Base-by-base conservation (phyloP, 2,329 filamentous ascomycete genomes). In the Massarina eburnea region DNA sequence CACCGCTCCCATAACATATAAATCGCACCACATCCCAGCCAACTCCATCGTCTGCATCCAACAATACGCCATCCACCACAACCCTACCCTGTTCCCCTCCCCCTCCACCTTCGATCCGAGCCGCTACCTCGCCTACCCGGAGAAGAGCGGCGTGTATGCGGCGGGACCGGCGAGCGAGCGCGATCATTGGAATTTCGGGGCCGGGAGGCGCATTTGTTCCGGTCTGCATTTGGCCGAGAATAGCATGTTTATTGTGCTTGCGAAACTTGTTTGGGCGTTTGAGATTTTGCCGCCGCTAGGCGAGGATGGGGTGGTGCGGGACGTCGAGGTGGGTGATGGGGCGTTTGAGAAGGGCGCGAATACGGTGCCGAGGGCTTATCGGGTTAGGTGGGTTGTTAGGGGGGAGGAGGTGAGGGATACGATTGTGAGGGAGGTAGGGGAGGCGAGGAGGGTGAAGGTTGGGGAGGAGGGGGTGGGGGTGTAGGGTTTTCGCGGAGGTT, bases 221-320 rank as follows among this genome's bases (percentile, higher is more conserved):
- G 74, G 72, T 1, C 53, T 70, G 4, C 59, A 71, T 35, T 52
- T 76, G n/a, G 75, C 75, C 0, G 73, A 76, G 20, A 66, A 65
- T 9, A 69, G 70, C 3, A 53, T 76, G 27, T 76, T 68, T 46
- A 54, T 76, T 33, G 71, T 60, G 24, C 57, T 76, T 8, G 75
- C 71, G 0, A 76, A 76, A 34, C 58, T 71, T 0, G 54, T 83
- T 2, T 73, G 80, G 1, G 74, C 71, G 0, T 81, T 82, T 42
- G 64, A 71, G 8, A 66, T 80, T 4, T 41, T 51, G 15, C 74
- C 75, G 43, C 57, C 60, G 0, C 17, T 72, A 15, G 66, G 68
- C 26, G 41, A 47, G 14, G 52, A 67, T 1, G 77, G 71, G 0
- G 62, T 48, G 8, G 69, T 71, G 34, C 51, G 72, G 0, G 66